Evolutionary conservation across 108 stramenopile species (phyloP).

Genomic region (Cyclotella atomus): DNA sequence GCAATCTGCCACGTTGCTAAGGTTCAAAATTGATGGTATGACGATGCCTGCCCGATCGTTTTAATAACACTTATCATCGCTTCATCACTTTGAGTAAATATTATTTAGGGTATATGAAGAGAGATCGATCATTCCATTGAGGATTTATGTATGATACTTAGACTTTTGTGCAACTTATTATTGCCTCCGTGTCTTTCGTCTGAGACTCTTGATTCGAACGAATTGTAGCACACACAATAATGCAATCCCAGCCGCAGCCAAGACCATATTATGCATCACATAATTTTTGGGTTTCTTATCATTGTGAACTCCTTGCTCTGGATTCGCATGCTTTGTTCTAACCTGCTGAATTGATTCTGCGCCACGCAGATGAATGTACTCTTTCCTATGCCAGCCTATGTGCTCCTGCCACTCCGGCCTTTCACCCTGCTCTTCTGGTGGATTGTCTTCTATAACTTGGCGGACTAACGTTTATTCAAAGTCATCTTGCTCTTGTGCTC

Average conservation of each 20-base stretch:
- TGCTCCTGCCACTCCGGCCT: slow-evolving; percentile 60
- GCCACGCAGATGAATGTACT: slow-evolving; percentile 26
- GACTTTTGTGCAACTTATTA: background rate
- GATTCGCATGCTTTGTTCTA: background rate
- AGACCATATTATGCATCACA: background rate
- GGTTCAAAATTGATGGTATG: background rate
- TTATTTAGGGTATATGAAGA: background rate
- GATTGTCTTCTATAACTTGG: slow-evolving; percentile 55
- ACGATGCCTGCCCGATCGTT: background rate
- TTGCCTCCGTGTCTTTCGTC: background rate
- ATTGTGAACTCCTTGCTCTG: too few relatives aligned
- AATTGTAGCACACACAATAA: background rate
- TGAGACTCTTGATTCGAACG: background rate
- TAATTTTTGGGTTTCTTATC: too few relatives aligned
- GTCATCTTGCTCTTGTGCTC: slow-evolving; percentile 36
- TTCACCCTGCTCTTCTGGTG: slow-evolving; percentile 54
- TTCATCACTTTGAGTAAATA: background rate
- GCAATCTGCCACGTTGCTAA: background rate
- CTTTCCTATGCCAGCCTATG: slow-evolving; percentile 64
- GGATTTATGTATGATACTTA: too few relatives aligned
- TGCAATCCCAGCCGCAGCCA: background rate
- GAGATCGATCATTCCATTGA: too few relatives aligned
- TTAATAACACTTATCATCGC: background rate
- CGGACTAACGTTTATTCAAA: slow-evolving; percentile 45
- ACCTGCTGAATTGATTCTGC: background rate